A percentile compares a stretch with the other conserved stretches of the same genome.
Evolutionary conservation across 139 green algal genomes (phyloP).

Genomic region (Mesotaenium endlicherianum): DNA sequence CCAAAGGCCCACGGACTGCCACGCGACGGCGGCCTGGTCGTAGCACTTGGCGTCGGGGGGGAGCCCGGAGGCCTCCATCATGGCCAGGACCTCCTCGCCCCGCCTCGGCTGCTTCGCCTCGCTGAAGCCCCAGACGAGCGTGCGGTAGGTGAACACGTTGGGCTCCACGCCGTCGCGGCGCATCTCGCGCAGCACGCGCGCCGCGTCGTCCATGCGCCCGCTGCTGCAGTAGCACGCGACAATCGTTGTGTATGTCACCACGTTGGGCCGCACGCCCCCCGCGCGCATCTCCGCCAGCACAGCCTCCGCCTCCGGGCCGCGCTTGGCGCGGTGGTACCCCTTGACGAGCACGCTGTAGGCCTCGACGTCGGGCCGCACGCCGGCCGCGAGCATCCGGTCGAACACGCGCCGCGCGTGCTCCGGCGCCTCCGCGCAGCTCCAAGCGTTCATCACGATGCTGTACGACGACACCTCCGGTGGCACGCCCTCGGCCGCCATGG

Average conservation of each 20-base stretch:
- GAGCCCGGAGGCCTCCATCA: not conserved
- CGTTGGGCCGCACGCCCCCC: too few species aligned
- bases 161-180: not conserved
- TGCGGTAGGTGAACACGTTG: conserved; percentile 13
- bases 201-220: not conserved
- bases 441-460: conserved; percentile 16
- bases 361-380: conserved; percentile 9
- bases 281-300: conserved; percentile 22
- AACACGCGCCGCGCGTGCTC: conserved; percentile 1
- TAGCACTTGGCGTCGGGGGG: not conserved
- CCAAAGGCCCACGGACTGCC: conserved; percentile 1
- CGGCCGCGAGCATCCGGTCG: not conserved
- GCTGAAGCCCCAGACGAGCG: conserved; percentile 1
- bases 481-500: conserved; percentile 1
- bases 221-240: not conserved
- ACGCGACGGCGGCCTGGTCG: not conserved
- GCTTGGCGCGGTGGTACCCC: not conserved
- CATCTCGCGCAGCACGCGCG: not conserved
- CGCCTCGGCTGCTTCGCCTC: not conserved
- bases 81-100: not conserved
- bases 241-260: not conserved
- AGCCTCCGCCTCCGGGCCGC: not conserved
- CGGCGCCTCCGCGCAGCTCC: not conserved
- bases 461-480: conserved; percentile 11
- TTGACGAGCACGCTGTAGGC: conserved; percentile 36